Percentiles rank a stretch among this genome's conserved stretches.
These are phyloP conservation scores for Raphanus hybrid DNA, from an alignment of 441 rosid species.

Conservation along the genomic window DNA sequence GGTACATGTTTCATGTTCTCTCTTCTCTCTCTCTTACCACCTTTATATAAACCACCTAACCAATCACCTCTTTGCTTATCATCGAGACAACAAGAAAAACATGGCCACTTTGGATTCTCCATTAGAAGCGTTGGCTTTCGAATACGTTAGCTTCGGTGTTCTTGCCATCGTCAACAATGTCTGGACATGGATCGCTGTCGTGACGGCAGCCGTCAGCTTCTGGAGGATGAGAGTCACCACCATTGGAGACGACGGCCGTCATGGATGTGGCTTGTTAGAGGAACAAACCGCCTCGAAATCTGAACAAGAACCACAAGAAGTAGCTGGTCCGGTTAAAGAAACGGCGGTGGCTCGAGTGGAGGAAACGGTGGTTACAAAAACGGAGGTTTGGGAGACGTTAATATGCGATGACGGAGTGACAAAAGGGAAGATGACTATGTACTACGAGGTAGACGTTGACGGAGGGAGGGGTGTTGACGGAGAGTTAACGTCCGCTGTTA, in stretches of 20 bases:
- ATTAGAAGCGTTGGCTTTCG: slow-evolving; percentile 56
- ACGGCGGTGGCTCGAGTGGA: not conserved
- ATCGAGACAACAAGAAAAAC: not conserved
- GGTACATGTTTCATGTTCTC: slow-evolving; percentile 29
- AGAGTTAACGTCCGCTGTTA: slow-evolving; percentile 32
- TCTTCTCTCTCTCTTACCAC: slow-evolving; percentile 2
- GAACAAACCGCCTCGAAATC: slow-evolving; percentile 19
- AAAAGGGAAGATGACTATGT: slow-evolving; percentile 49
- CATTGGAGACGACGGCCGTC: slow-evolving; percentile 4
- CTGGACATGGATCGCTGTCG: slow-evolving; percentile 77
- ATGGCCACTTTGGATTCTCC: slow-evolving; percentile 57
- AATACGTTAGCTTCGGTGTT: slow-evolving; percentile 52
- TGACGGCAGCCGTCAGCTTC: slow-evolving; percentile 66
- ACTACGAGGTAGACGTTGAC: slow-evolving; percentile 41
- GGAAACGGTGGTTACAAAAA: not conserved
- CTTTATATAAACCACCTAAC: slow-evolving; percentile 4
- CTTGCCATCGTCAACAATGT: slow-evolving; percentile 52
- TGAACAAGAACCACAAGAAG: slow-evolving; percentile 15
- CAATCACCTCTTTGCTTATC: slow-evolving; percentile 17
- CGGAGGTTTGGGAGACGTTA: slow-evolving; percentile 13
- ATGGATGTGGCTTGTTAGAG: slow-evolving; percentile 21
- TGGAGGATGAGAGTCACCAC: slow-evolving; percentile 62
- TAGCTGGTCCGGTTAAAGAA: slow-evolving; percentile 20
- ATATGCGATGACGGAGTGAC: slow-evolving; percentile 39
- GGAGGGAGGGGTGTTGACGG: slow-evolving; percentile 26